Evolutionary conservation across 106 monocot species (phyloP).

Genomic region (Agapanthus africanus): DNA sequence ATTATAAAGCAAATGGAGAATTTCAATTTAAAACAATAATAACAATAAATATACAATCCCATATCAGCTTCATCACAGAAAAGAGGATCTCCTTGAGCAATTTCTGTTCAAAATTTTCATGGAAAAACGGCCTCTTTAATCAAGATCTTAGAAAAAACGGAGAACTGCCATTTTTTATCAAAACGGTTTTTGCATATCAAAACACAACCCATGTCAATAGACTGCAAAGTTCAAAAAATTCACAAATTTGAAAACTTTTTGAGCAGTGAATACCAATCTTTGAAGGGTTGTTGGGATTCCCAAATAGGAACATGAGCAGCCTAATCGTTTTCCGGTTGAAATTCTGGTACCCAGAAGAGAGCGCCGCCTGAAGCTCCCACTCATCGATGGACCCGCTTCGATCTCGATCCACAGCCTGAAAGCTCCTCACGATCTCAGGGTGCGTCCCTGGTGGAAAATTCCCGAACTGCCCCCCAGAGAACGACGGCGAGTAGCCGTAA

Average conservation of each 20-base stretch:
- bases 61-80: too few relatives aligned
- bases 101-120: too few relatives aligned
- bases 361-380: slow-evolving; percentile 56
- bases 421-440: slow-evolving; percentile 47
- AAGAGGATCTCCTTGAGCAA: too few relatives aligned
- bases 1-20: too few relatives aligned
- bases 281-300: slow-evolving; percentile 37
- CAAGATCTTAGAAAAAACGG: too few relatives aligned
- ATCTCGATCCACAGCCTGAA: slow-evolving; percentile 68
- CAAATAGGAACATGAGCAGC: slow-evolving; percentile 66
- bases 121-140: too few relatives aligned
- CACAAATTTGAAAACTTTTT: slow-evolving; percentile 1
- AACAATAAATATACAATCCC: too few relatives aligned
- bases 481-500: slow-evolving; percentile 7
- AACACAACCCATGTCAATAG: too few relatives aligned
- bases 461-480: background rate
- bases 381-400: slow-evolving; percentile 72
- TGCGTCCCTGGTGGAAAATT: slow-evolving; percentile 51
- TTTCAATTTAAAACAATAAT: too few relatives aligned
- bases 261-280: slow-evolving; percentile 17
- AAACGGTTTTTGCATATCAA: too few relatives aligned
- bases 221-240: too few relatives aligned
- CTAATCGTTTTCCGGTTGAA: slow-evolving; percentile 48
- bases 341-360: slow-evolving; percentile 42
- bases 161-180: too few relatives aligned